Percentiles rank a stretch among this genome's conserved stretches.
These are phyloP conservation scores for Sechiopsis laciniata DNA, from an alignment of 306 rosid genomes.

Conservation along the genomic window DNA sequence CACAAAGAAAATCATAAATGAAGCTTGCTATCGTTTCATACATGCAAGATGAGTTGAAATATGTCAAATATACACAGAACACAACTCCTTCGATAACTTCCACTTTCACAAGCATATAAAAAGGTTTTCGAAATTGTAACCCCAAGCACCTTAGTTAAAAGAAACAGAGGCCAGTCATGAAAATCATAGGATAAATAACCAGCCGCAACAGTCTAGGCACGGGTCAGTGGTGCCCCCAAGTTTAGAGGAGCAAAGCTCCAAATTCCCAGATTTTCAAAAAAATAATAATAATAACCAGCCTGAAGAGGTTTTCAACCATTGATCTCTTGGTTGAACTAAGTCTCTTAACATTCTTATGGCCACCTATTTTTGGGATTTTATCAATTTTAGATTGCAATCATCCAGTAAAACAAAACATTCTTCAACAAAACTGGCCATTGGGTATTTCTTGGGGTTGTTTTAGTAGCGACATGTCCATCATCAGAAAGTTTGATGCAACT, in stretches of 20 bases:
- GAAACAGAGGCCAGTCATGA: background rate
- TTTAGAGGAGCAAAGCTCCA: no score
- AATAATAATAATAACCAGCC: no score
- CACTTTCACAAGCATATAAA: background rate
- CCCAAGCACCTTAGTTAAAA: background rate
- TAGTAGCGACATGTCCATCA: background rate
- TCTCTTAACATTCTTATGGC: background rate
- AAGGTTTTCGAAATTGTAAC: background rate
- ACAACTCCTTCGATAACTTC: background rate
- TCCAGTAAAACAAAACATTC: background rate
- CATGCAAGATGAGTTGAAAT: background rate
- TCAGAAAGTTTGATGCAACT: background rate
- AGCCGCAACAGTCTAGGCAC: no score
- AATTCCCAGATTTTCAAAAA: no score
- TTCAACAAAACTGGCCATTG: background rate
- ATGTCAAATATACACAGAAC: background rate
- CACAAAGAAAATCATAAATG: background rate
- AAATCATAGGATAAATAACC: no score
- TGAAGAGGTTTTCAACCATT: background rate
- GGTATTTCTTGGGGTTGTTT: slow-evolving; percentile 1
- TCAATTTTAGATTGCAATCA: background rate
- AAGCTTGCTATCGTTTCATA: background rate
- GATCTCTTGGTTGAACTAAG: background rate
- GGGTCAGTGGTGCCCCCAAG: no score
- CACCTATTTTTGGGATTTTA: background rate